Conservation (phyloP, 768 basidiomycete genomes). For the Grammothele lineata region DNA sequence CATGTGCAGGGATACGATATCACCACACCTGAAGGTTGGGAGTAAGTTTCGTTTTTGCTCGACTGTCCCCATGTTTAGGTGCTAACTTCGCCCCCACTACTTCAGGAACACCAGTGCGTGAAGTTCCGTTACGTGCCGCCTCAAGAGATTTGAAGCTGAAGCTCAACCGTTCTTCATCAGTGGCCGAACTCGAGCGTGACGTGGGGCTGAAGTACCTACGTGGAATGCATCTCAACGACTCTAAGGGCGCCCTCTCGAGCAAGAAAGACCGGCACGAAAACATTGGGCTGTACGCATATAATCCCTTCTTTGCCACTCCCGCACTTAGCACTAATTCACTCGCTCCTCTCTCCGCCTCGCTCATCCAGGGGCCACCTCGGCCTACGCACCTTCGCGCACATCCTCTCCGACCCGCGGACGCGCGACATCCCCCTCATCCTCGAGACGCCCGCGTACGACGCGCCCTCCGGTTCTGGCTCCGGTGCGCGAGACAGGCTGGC, state of each 20-base stretch:
- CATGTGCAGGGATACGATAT: conserved; percentile 78
- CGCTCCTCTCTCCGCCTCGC: no score
- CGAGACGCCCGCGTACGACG: conserved; percentile 74
- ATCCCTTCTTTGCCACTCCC: not conserved
- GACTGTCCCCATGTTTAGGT: not conserved
- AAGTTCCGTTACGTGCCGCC: no score
- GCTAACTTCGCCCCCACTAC: conserved; percentile 11
- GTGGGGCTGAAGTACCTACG: conserved; percentile 71
- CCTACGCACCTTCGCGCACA: conserved; percentile 55
- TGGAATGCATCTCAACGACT: conserved; percentile 87
- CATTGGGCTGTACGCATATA: conserved; percentile 61
- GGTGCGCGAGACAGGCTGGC: conserved; percentile 3
- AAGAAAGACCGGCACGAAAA: conserved; percentile 82
- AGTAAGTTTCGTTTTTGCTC: conserved; percentile 40
- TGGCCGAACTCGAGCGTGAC: conserved; percentile 59
- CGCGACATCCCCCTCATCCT: conserved; percentile 74
- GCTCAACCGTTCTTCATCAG: conserved; percentile 26
- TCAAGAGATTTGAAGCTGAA: not conserved
- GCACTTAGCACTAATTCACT: not conserved
- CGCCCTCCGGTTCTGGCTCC: conserved; percentile 5
- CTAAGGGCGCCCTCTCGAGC: conserved; percentile 58
- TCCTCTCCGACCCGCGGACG: conserved; percentile 65
- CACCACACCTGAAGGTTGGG: conserved; percentile 65
- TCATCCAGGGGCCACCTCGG: conserved; percentile 60
- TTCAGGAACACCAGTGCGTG: conserved; percentile 23